These are phyloP conservation scores for Verticillium longisporum DNA, from an alignment of 2,329 filamentous ascomycete species.

Conservation along the genomic window DNA sequence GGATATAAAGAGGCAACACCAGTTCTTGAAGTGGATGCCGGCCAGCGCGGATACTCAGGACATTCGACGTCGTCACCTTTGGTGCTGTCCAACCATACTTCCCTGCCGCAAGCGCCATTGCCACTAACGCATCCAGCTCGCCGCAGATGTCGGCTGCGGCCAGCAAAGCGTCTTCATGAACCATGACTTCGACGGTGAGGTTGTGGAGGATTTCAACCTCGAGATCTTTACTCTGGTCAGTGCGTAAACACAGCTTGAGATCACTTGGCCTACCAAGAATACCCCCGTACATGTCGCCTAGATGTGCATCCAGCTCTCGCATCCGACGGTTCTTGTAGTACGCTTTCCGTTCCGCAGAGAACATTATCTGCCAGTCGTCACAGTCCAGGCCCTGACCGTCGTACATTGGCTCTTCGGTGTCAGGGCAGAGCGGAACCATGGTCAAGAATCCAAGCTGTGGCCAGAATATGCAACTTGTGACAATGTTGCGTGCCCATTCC, in stretches of 20 bases:
- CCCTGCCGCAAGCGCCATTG: constrained; percentile 69
- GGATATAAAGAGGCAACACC: constrained; percentile 70
- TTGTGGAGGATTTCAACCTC: constrained; percentile 85
- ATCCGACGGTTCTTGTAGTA: constrained; percentile 88
- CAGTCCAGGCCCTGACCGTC: constrained; percentile 49
- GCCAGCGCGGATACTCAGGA: constrained; percentile 69
- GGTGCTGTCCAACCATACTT: constrained; percentile 68
- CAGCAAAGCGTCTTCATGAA: constrained; percentile 59
- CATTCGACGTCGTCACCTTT: constrained; percentile 60
- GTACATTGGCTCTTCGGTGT: constrained; percentile 38
- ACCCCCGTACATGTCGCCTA: constrained; percentile 77
- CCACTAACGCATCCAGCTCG: constrained; percentile 79
- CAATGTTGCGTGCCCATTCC: constrained; percentile 41
- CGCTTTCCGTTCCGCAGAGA: constrained; percentile 60
- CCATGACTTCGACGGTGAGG: constrained; percentile 64
- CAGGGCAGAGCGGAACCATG: constrained; percentile 55
- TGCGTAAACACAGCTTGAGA: not conserved
- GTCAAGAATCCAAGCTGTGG: constrained; percentile 89
- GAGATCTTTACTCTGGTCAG: constrained; percentile 46
- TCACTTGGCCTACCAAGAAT: constrained; percentile 60
- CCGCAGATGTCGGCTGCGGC: constrained; percentile 74
- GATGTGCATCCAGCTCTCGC: constrained; percentile 69
- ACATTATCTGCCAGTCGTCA: constrained; percentile 71
- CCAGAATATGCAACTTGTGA: constrained; percentile 78
- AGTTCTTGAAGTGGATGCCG: constrained; percentile 84